A percentile compares a stretch with the other conserved stretches of the same genome.
These are phyloP conservation scores for Penicillium subrubescens DNA, from an alignment of 495 filamentous ascomycete genomes.

Conservation along the genomic window DNA sequence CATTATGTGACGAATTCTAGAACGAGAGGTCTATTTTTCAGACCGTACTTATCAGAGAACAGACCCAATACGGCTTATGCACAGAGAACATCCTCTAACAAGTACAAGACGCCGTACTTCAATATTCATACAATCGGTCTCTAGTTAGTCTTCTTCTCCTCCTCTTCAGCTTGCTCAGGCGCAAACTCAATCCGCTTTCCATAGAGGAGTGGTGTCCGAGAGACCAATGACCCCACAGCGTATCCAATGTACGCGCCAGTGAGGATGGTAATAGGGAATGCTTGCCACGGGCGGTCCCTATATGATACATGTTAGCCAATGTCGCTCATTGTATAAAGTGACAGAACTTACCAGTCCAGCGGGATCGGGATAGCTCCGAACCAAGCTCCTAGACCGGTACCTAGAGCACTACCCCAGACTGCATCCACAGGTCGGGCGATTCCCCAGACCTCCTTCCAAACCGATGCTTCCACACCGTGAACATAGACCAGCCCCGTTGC, in stretches of 20 bases:
- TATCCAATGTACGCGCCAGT: slow-evolving; percentile 71
- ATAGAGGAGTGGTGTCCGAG: slow-evolving; percentile 55
- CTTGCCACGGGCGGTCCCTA: slow-evolving; percentile 93
- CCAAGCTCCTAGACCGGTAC: slow-evolving; percentile 61
- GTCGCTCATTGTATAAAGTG: slow-evolving; percentile 6
- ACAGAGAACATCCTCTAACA: neutral
- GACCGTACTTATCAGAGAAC: neutral
- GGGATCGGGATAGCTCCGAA: slow-evolving; percentile 83
- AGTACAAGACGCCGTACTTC: neutral
- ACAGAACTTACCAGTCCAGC: slow-evolving; percentile 74
- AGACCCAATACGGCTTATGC: neutral
- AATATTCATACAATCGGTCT: neutral
- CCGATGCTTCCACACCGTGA: slow-evolving; percentile 71
- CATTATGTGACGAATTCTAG: slow-evolving; percentile 11
- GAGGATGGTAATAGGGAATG: slow-evolving; percentile 90
- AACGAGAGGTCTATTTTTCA: neutral
- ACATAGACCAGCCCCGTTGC: slow-evolving; percentile 77
- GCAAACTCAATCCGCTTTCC: slow-evolving; percentile 67
- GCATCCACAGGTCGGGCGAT: slow-evolving; percentile 44
- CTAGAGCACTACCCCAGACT: slow-evolving; percentile 46
- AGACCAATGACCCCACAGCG: slow-evolving; percentile 60
- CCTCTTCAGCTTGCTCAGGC: slow-evolving; percentile 23
- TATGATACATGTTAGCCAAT: slow-evolving; percentile 14
- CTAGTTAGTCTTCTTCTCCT: slow-evolving; percentile 36
- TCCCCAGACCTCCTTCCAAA: slow-evolving; percentile 73